Base-by-base conservation (phyloP, 2,329 filamentous ascomycete species). In the Lasiodiplodia sp. region DNA sequence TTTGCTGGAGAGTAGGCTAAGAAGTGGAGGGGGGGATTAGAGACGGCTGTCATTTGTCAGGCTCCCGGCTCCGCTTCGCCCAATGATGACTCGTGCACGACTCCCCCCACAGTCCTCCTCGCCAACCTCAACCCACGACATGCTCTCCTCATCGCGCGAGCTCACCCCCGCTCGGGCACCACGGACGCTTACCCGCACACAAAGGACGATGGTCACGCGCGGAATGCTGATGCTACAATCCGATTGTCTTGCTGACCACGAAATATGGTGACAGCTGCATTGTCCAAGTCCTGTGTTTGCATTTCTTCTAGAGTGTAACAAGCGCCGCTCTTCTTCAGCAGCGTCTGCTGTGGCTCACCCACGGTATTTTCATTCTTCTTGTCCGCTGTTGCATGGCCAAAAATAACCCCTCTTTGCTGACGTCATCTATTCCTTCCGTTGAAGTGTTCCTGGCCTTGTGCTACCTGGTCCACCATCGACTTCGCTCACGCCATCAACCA, bases 1-100 rank as follows among this genome's bases (percentile, higher is more conserved):
- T 10, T 44, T 40, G 40, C 11, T 12, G 40, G 10, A 25, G 28
- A 49, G 16, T 37, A 31, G 25, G n/a, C 14, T 44, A 44, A 63
- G 51, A 63, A 63, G 58, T 63, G 58, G 58, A 63, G 58, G 49
- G 58, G 58, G 58, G 58, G 40, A 31, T 4, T 7, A 34, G 28
- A 34, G 28, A 64, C 47, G 44, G 44, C 28, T 49, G 5, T 34
- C 47, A 28, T 51, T 52, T 34, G 23, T 52, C 25, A 21, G 55
- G 18, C 16, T 62, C 7, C 38, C 38, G 21, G 23, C 34, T n/a
- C 53, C 31, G 23, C 52, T 55, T 28, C 18, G 14, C 56, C 56
- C 37, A 37, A 25, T 16, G 38, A 51, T 51, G 44, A 34, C 60
- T 51, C 60, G 60, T 23, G 60, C 31, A n/a, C 55, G 25, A 28